Conservation (phyloP, 2,329 filamentous ascomycete genomes). For the Penicillium digitatum region DNA sequence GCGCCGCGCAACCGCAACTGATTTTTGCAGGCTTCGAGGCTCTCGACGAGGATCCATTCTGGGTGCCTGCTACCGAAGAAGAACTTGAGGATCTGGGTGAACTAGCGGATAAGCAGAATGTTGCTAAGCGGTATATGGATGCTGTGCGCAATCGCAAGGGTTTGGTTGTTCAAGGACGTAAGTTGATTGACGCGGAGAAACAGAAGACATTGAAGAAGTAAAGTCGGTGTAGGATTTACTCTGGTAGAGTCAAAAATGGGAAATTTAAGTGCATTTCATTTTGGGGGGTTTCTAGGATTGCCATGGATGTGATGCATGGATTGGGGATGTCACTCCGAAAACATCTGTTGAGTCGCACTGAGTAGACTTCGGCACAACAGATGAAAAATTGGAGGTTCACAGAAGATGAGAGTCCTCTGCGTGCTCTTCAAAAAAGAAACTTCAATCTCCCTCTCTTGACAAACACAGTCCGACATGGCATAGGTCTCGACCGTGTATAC, state of each 20-base stretch:
- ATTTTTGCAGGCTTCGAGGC: conserved; percentile 91
- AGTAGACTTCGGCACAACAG: conserved; percentile 16
- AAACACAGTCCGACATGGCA: conserved; percentile 44
- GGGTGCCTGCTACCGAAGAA: conserved; percentile 95
- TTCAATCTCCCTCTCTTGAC: conserved; percentile 42
- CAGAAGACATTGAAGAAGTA: conserved; percentile 67
- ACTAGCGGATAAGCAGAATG: conserved; percentile 88
- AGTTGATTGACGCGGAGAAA: conserved; percentile 85
- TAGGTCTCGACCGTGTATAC: conserved; percentile 43
- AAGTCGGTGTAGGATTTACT: conserved; percentile 6
- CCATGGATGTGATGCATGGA: not conserved
- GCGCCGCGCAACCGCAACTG: conserved; percentile 85
- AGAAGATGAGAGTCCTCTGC: conserved; percentile 27
- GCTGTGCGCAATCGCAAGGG: conserved; percentile 82
- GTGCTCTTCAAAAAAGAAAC: conserved; percentile 17
- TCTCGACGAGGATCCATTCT: conserved; percentile 93
- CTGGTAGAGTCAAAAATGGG: not conserved
- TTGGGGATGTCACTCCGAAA: conserved; percentile 25
- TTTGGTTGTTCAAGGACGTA: conserved; percentile 71
- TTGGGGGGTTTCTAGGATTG: not conserved
- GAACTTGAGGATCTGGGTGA: conserved; percentile 95
- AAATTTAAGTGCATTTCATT: conserved; percentile 1
- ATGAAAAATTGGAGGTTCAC: conserved; percentile 25
- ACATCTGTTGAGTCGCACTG: conserved; percentile 14
- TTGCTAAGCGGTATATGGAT: conserved; percentile 95